Evolutionary conservation across 106 monocot species (phyloP), one percentile per base, ranked within the genome.

Genomic region (Allium cepa): DNA sequence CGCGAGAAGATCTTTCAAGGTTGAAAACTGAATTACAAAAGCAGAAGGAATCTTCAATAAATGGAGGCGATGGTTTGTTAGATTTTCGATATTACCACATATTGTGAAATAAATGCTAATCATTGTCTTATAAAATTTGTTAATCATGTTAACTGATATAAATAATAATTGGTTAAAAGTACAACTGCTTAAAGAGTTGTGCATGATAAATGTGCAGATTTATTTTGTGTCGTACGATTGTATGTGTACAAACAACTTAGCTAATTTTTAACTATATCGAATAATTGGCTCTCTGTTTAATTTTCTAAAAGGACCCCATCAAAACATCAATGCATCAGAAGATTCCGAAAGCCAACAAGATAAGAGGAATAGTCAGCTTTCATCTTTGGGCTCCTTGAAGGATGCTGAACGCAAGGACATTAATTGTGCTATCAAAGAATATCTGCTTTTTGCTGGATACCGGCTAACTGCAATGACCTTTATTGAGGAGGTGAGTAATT

Each of bases 401-500:
- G 97, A 92, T 63, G 66, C 60, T 72, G 97, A 97, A 60, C 79
- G 86, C 12, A 86, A 64, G 75, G 92, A 92, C 79, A 78, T 97
- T 18, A 97, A 97, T 55, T 92, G 86, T 73, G 97, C 84, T 73
- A 82, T 92, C 46, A 97, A 97, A 76, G 97, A 97, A 36, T 97
- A 92, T 76, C 78, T 97, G 76, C 84, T 97, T 80, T 80, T 92
- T 80, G 97, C 89, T 52, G 97, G 97, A 12, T 97, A 97, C 47
- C 72, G 84, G 45, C 92, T 97, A 53, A 89, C 92, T 63, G 92
- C 97, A 14, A 97, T 97, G 97, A 92, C 97, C 75, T 97, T 97
- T 80, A 89, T 92, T 69, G 97, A 97, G 69, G 97, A 97, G 92
- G 97, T 97, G 26, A 58, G 57, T 50, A 63, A 67, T 55, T 14